A percentile compares a stretch with the other conserved stretches of the same genome.
These are phyloP conservation scores for Geotrichum restrictum DNA, from an alignment of 1,139 yeast genomes.

Conservation along the genomic window DNA sequence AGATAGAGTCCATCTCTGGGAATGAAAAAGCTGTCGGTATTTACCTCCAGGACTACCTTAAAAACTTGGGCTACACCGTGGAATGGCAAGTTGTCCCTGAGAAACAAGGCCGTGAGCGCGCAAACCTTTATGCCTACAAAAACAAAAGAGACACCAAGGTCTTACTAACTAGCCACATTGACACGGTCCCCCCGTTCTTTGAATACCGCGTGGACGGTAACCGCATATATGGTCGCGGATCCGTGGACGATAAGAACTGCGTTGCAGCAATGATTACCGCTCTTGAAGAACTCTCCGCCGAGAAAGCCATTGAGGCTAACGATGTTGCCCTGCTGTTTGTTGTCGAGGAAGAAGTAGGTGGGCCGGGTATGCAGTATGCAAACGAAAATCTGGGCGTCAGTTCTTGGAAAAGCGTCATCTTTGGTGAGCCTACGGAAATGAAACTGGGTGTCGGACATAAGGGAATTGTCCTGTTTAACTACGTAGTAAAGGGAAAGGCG, in stretches of 20 bases:
- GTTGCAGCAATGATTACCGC: conserved; percentile 56
- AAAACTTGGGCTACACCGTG: conserved; percentile 48
- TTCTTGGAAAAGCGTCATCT: conserved; percentile 57
- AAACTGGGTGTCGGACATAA: conserved; percentile 70
- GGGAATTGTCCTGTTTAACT: conserved; percentile 46
- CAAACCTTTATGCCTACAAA: conserved; percentile 56
- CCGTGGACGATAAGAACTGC: conserved; percentile 60
- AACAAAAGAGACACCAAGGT: conserved; percentile 51
- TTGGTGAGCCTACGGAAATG: conserved; percentile 73
- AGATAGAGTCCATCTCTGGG: conserved; percentile 41
- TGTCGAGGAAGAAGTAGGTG: conserved; percentile 65
- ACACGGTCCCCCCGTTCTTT: conserved; percentile 79
- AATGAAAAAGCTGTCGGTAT: conserved; percentile 37
- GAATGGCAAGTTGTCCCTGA: conserved; percentile 44
- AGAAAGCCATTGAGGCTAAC: conserved; percentile 45
- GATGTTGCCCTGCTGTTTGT: conserved; percentile 60
- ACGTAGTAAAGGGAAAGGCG: conserved; percentile 54
- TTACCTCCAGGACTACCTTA: conserved; percentile 42
- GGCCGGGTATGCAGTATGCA: conserved; percentile 56
- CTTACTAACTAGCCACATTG: conserved; percentile 72
- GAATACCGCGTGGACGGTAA: conserved; percentile 63
- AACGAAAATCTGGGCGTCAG: conserved; percentile 41
- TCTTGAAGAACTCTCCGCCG: conserved; percentile 44
- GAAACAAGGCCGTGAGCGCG: conserved; percentile 38
- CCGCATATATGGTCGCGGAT: conserved; percentile 60